Conservation (phyloP, 805 yeast genomes). For the Saccharomyces jurei region DNA sequence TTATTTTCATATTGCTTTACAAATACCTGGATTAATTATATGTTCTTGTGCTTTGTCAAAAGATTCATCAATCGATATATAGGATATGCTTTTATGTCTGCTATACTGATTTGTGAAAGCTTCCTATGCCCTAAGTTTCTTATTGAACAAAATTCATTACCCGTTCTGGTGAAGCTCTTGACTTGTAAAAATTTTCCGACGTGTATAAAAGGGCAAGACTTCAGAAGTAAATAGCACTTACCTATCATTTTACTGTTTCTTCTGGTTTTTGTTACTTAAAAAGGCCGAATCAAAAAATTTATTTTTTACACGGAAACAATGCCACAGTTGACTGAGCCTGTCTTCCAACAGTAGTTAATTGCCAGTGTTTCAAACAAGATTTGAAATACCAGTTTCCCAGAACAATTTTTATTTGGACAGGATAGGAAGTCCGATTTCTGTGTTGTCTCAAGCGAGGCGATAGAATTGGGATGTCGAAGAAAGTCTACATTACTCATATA, state of each 20-base stretch:
- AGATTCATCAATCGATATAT: background rate
- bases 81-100: background rate
- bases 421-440: constrained; percentile 35
- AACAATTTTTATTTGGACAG: constrained; percentile 24
- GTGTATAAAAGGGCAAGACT: constrained; percentile 1
- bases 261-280: constrained; percentile 8
- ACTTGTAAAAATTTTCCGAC: background rate
- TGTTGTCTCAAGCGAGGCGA: constrained; percentile 21
- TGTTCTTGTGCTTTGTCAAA: background rate
- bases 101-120: background rate
- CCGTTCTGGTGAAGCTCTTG: background rate
- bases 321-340: constrained; percentile 34
- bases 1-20: background rate
- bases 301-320: constrained; percentile 27
- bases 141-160: background rate
- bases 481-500: constrained; percentile 26
- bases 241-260: background rate
- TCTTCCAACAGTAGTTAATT: constrained; percentile 31
- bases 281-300: constrained; percentile 28
- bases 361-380: constrained; percentile 31
- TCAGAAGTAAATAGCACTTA: background rate
- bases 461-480: constrained; percentile 34
- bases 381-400: constrained; percentile 33
- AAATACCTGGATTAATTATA: background rate
- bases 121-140: background rate